Conservation (phyloP, 768 basidiomycete species). For the Trametes cinnabarina region DNA sequence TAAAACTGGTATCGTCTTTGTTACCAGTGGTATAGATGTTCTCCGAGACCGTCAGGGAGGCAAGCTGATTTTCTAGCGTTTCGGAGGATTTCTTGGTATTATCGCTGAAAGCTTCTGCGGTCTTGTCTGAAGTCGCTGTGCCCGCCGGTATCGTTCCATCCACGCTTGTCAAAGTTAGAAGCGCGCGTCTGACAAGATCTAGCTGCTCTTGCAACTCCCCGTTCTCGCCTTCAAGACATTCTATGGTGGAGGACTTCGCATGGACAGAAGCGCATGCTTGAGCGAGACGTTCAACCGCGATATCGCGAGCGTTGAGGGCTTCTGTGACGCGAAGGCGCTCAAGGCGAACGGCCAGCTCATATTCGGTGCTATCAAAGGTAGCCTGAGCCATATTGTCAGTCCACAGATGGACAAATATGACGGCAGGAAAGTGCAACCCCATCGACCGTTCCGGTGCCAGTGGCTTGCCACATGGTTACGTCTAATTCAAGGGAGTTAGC, state of each 20-base stretch:
- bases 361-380: not conserved
- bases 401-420: not conserved
- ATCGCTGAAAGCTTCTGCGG: slow-evolving; percentile 12
- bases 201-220: slow-evolving; percentile 34
- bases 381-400: not conserved
- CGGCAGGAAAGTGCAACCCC: not conserved
- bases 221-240: slow-evolving; percentile 40
- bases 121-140: not conserved
- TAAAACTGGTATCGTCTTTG: not conserved
- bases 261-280: slow-evolving; percentile 59
- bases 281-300: slow-evolving; percentile 53
- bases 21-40: slow-evolving; percentile 17
- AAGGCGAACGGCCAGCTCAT: slow-evolving; percentile 8
- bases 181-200: not conserved
- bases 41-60: slow-evolving; percentile 17
- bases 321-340: slow-evolving; percentile 41
- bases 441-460: too few relatives aligned
- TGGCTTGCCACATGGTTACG: too few relatives aligned
- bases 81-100: slow-evolving; percentile 38
- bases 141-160: not conserved
- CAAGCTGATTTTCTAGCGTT: slow-evolving; percentile 27
- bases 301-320: slow-evolving; percentile 62
- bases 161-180: not conserved
- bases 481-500: too few relatives aligned
- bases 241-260: slow-evolving; percentile 55